phyloP scores from a whole-genome alignment of 2,329 filamentous ascomycete species.

The Pseudophaeomoniella oleicola region DNA sequence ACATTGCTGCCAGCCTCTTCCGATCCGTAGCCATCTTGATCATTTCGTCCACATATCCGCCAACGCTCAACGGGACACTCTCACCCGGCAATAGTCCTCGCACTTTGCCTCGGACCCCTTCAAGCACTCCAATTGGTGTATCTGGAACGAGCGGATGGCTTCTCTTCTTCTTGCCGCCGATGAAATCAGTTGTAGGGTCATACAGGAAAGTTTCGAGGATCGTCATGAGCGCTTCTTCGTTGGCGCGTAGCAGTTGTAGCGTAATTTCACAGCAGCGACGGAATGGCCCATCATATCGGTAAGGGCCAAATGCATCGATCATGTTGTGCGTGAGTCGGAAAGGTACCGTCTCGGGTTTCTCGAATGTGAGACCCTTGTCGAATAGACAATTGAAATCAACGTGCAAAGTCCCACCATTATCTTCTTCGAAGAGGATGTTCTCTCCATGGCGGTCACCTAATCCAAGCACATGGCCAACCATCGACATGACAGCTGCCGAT shows the following conservation, averaged over 20 bases:
- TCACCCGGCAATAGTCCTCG: constrained; percentile 71
- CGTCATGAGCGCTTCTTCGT: constrained; percentile 93
- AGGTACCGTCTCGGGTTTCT: constrained; percentile 85
- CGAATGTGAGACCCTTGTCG: constrained; percentile 91
- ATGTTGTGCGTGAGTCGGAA: constrained; percentile 98
- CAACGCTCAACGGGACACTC: constrained; percentile 82
- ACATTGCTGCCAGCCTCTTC: constrained; percentile 77
- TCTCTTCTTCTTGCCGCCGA: constrained; percentile 49
- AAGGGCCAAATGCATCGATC: constrained; percentile 87
- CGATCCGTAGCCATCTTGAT: constrained; percentile 75
- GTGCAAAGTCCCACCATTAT: constrained; percentile 85
- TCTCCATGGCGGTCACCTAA: constrained; percentile 93
- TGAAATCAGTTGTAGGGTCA: constrained; percentile 86
- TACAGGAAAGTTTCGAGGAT: constrained; percentile 95
- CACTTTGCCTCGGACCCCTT: constrained; percentile 77
- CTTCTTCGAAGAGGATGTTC: constrained; percentile 89
- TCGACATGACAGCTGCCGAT: constrained; percentile 97
- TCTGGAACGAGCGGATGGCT: constrained; percentile 43
- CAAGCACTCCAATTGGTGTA: constrained; percentile 66
- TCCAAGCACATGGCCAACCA: constrained; percentile 87
- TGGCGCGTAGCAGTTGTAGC: constrained; percentile 66
- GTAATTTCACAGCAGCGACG: constrained; percentile 82
- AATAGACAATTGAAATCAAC: constrained; percentile 99
- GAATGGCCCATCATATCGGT: constrained; percentile 88
- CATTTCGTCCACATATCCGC: constrained; percentile 93